Percentiles rank a stretch among this genome's conserved stretches.
Evolutionary conservation across 179 eudicot genomes (phyloP).

Genomic region (Silene coronaria): DNA sequence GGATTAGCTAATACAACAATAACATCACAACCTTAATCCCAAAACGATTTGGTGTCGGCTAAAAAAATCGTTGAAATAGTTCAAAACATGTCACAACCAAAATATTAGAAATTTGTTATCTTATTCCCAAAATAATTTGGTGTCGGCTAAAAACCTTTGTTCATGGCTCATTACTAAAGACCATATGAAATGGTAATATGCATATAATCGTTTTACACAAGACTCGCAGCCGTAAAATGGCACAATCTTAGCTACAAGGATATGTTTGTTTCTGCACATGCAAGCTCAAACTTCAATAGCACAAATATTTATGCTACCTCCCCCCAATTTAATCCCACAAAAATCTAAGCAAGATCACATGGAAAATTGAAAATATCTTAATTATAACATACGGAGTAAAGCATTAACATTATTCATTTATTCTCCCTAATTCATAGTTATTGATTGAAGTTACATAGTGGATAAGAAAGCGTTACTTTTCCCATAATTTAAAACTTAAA

Average conservation of each 20-base stretch:
- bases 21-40: too few relatives aligned
- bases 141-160: too few relatives aligned
- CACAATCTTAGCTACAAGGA: not conserved
- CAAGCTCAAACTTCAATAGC: conserved; percentile 17
- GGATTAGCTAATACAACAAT: not conserved
- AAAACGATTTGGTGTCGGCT: too few relatives aligned
- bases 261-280: not conserved
- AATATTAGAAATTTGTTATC: too few relatives aligned
- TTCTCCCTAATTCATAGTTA: not conserved
- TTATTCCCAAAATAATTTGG: too few relatives aligned
- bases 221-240: not conserved
- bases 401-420: not conserved
- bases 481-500: not conserved
- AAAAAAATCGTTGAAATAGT: not conserved
- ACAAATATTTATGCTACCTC: conserved; percentile 14
- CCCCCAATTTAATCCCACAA: not conserved
- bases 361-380: not conserved
- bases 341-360: not conserved
- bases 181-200: too few relatives aligned
- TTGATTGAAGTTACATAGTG: conserved; percentile 12
- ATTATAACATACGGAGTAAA: not conserved
- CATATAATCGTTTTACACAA: not conserved
- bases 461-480: conserved; percentile 16
- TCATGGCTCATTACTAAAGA: not conserved
- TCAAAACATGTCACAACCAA: not conserved